Percentiles rank a stretch among this genome's conserved stretches.
phyloP scores from a whole-genome alignment of 164 flowering plant species.

The Piper betle region DNA sequence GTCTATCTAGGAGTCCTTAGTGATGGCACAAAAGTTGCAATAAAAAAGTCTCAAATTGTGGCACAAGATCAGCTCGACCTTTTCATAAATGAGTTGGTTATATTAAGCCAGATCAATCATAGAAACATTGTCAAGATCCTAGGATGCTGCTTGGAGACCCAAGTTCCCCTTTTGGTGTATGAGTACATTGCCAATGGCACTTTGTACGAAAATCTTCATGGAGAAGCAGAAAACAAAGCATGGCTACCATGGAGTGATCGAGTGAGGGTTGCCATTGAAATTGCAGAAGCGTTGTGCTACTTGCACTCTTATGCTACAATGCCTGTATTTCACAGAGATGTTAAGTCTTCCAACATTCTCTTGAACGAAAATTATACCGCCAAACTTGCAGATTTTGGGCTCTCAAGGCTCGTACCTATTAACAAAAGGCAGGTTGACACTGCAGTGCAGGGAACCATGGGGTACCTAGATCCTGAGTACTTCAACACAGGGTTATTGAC shows the following conservation, averaged over 20 bases:
- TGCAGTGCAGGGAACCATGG: slow-evolving; percentile 6
- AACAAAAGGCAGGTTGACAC: slow-evolving; percentile 1
- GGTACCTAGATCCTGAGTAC: slow-evolving; percentile 9
- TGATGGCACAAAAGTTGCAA: slow-evolving; percentile 8
- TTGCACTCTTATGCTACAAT: slow-evolving; percentile 9
- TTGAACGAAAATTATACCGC: slow-evolving; percentile 3
- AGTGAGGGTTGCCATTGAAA: slow-evolving; percentile 3
- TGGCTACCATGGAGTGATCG: slow-evolving; percentile 2
- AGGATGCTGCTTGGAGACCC: slow-evolving; percentile 13
- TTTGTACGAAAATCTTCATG: slow-evolving; percentile 4
- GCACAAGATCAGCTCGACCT: slow-evolving; percentile 7
- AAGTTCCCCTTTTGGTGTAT: slow-evolving; percentile 9
- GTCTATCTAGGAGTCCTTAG: slow-evolving; percentile 11
- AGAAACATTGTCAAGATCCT: slow-evolving; percentile 10
- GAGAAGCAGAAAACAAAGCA: background rate
- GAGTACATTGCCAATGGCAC: slow-evolving; percentile 9
- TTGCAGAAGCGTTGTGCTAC: slow-evolving; percentile 9
- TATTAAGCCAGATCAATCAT: slow-evolving; percentile 13
- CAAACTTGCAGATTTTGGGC: slow-evolving; percentile 8
- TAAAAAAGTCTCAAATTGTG: slow-evolving; percentile 9
- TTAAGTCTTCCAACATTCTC: slow-evolving; percentile 7
- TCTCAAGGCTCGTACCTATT: slow-evolving; percentile 2
- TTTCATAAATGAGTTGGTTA: slow-evolving; percentile 16
- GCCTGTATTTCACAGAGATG: slow-evolving; percentile 9
- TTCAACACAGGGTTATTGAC: slow-evolving; percentile 4